Evolutionary conservation across 2,329 filamentous ascomycete genomes (phyloP).

Genomic region (Colletotrichum eremochloae): DNA sequence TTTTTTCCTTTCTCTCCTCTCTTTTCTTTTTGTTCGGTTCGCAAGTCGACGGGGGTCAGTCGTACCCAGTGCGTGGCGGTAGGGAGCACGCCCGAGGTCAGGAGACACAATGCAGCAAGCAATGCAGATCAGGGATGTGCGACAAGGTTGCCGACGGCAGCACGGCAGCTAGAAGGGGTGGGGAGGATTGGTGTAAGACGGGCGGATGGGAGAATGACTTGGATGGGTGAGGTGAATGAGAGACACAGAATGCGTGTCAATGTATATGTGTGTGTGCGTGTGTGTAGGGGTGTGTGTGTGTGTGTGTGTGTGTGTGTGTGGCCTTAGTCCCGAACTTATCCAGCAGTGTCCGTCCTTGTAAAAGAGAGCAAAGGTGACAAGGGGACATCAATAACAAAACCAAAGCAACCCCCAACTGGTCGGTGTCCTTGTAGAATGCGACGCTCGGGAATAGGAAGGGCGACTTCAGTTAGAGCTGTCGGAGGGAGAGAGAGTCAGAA

Average conservation of each 20-base stretch:
- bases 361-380: constrained; percentile 11
- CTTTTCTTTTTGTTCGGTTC: constrained; percentile 2
- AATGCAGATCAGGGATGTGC: constrained; percentile 40
- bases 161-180: constrained; percentile 23
- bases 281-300: constrained; percentile 1
- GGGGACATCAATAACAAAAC: constrained; percentile 16
- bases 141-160: constrained; percentile 37
- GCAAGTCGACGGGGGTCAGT: constrained; percentile 20
- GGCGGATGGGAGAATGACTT: background rate
- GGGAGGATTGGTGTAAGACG: background rate
- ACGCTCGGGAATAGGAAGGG: constrained; percentile 14
- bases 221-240: constrained; percentile 2
- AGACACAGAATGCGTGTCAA: background rate
- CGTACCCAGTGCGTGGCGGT: constrained; percentile 24
- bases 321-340: constrained; percentile 25
- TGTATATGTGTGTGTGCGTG: constrained; percentile 2
- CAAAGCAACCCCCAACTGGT: background rate
- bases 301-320: constrained; percentile 7
- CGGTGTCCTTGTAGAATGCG: constrained; percentile 8
- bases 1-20: background rate
- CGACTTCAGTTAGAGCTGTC: constrained; percentile 10
- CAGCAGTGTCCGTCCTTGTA: constrained; percentile 39
- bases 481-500: constrained; percentile 26
- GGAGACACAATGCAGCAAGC: constrained; percentile 25
- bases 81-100: constrained; percentile 30